phyloP scores from a whole-genome alignment of 1,284 basidiomycete genomes.

The Cryptococcus floricola region DNA sequence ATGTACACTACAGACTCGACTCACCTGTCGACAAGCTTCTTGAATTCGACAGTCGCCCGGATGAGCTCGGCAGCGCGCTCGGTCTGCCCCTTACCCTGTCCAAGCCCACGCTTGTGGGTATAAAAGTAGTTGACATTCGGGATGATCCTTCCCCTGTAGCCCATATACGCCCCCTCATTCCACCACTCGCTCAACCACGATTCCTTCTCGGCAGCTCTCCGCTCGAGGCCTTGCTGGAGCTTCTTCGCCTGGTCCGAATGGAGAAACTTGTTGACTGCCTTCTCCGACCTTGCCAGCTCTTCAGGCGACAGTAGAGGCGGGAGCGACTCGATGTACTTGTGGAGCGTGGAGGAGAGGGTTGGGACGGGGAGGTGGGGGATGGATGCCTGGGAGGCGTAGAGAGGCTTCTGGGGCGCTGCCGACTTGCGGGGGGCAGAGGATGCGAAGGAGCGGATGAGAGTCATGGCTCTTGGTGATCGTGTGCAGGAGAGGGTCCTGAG shows the following conservation, averaged over 20 bases:
- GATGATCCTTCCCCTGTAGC: conserved; percentile 69
- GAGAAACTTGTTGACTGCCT: conserved; percentile 66
- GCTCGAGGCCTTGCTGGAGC: conserved; percentile 76
- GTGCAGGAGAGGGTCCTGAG: too few species aligned
- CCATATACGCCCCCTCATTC: conserved; percentile 77
- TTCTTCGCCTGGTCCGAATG: conserved; percentile 64
- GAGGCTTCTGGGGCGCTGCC: conserved; percentile 53
- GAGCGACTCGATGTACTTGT: conserved; percentile 81
- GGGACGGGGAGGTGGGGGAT: conserved; percentile 83
- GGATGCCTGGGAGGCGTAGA: conserved; percentile 74
- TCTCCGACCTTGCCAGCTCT: conserved; percentile 60
- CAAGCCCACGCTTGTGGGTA: conserved; percentile 70
- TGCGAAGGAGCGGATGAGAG: conserved; percentile 1
- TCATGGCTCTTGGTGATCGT: not conserved
- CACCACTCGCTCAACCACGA: conserved; percentile 98
- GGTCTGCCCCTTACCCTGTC: conserved; percentile 57
- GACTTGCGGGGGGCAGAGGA: conserved; percentile 3
- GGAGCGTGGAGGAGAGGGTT: conserved; percentile 68
- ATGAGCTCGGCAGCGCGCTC: conserved; percentile 72
- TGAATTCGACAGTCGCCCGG: conserved; percentile 78
- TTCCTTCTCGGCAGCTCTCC: conserved; percentile 59
- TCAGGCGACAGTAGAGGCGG: conserved; percentile 66
- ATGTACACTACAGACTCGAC: conserved; percentile 27
- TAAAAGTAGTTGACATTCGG: conserved; percentile 96
- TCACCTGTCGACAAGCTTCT: conserved; percentile 73